These are phyloP conservation scores for Lomentospora prolificans DNA, from an alignment of 2,329 filamentous ascomycete genomes.

Conservation along the genomic window DNA sequence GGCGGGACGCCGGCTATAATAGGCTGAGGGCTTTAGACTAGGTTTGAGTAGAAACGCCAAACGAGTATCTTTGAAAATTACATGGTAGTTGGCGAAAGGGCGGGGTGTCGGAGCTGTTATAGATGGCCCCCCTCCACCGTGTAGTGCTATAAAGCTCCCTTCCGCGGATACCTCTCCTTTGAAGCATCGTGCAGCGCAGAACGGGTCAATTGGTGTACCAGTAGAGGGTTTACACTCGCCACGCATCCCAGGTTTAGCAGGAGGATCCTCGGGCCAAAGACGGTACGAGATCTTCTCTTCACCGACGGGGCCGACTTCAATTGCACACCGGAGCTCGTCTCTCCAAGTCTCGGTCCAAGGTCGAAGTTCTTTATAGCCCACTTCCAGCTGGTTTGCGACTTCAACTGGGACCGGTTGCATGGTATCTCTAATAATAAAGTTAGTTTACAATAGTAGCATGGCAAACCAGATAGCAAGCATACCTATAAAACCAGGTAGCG, in stretches of 20 bases:
- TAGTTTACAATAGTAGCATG: neutral
- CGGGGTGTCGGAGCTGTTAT: slow-evolving; percentile 30
- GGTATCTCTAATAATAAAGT: slow-evolving; percentile 48
- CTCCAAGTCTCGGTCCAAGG: slow-evolving; percentile 90
- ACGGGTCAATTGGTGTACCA: slow-evolving; percentile 30
- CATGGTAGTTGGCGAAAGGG: slow-evolving; percentile 64
- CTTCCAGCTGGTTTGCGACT: slow-evolving; percentile 85
- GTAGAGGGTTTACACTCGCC: neutral
- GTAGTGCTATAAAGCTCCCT: slow-evolving; percentile 24
- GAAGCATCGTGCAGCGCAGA: slow-evolving; percentile 51
- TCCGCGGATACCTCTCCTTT: slow-evolving; percentile 48
- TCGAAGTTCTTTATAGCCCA: slow-evolving; percentile 76
- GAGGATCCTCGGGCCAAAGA: slow-evolving; percentile 61
- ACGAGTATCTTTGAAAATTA: slow-evolving; percentile 71
- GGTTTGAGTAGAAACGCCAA: slow-evolving; percentile 82
- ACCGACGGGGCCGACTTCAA: slow-evolving; percentile 79
- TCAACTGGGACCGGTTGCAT: slow-evolving; percentile 81
- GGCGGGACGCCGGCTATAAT: slow-evolving; percentile 73
- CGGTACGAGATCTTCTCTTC: slow-evolving; percentile 84
- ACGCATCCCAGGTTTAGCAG: slow-evolving; percentile 13
- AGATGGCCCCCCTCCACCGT: slow-evolving; percentile 15
- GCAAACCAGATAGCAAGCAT: slow-evolving; percentile 11
- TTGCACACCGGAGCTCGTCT: slow-evolving; percentile 80
- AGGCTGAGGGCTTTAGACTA: slow-evolving; percentile 72
- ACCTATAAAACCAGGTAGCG: slow-evolving; percentile 93